Conservation (phyloP, 495 filamentous ascomycete species). For the Wilcoxina mikolae region DNA sequence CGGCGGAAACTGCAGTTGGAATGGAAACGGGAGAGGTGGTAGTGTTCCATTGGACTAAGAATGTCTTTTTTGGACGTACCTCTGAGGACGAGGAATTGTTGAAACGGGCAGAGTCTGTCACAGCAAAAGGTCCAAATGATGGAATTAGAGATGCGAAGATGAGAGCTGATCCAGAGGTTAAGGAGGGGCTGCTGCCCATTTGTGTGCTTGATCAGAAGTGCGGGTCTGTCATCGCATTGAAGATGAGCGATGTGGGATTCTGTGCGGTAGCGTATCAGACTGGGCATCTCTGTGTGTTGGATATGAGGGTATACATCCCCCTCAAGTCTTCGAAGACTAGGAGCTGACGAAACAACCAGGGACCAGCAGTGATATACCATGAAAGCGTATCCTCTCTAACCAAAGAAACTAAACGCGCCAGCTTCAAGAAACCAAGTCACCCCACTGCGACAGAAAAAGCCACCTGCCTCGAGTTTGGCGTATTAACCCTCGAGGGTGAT, state of each 20-base stretch:
- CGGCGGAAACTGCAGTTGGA: slow-evolving; percentile 73
- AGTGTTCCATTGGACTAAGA: slow-evolving; percentile 66
- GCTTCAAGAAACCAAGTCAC: slow-evolving; percentile 42
- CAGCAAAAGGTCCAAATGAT: slow-evolving; percentile 3
- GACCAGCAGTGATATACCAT: slow-evolving; percentile 73
- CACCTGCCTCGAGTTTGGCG: slow-evolving; percentile 73
- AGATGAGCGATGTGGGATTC: slow-evolving; percentile 82
- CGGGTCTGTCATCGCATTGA: slow-evolving; percentile 60
- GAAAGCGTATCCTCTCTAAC: slow-evolving; percentile 49
- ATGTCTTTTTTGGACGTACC: slow-evolving; percentile 39
- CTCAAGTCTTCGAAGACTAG: not conserved
- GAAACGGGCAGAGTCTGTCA: slow-evolving; percentile 3
- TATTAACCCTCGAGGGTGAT: slow-evolving; percentile 84
- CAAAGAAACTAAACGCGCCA: slow-evolving; percentile 54
- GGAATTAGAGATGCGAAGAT: slow-evolving; percentile 53
- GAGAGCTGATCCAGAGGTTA: slow-evolving; percentile 62
- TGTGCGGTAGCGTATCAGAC: slow-evolving; percentile 69
- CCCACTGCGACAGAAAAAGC: slow-evolving; percentile 46
- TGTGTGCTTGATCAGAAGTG: slow-evolving; percentile 68
- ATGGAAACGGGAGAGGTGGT: slow-evolving; percentile 67
- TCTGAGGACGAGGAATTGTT: slow-evolving; percentile 18
- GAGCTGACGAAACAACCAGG: slow-evolving; percentile 33
- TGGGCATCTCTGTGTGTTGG: slow-evolving; percentile 64
- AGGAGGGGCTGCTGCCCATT: slow-evolving; percentile 66
- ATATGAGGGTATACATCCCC: slow-evolving; percentile 39